Evolutionary conservation across 1,284 basidiomycete genomes (phyloP).

Genomic region (Tetrapyrgos nigripes): DNA sequence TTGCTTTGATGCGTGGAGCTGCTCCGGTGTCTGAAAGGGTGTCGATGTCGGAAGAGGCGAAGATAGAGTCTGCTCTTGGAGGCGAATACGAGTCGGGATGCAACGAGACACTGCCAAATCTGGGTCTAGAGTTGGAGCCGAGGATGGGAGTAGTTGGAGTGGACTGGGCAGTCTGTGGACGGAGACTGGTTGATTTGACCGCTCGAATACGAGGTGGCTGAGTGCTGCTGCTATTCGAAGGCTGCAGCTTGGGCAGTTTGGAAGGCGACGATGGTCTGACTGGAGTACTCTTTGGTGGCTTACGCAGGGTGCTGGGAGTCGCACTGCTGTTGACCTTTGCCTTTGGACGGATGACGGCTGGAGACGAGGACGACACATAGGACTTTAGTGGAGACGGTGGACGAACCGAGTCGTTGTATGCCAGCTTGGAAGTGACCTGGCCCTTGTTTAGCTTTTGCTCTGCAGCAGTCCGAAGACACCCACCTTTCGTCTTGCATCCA

Average conservation of each 20-base stretch:
- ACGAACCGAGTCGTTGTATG: slow-evolving; percentile 37
- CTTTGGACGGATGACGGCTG: slow-evolving; percentile 49
- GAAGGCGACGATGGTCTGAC: slow-evolving; percentile 14
- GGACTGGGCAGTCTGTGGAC: slow-evolving; percentile 34
- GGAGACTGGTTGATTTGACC: slow-evolving; percentile 10
- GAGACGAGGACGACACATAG: slow-evolving; percentile 37
- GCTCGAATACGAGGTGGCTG: slow-evolving; percentile 3
- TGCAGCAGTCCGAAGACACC: slow-evolving; percentile 14
- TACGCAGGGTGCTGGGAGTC: slow-evolving; percentile 26
- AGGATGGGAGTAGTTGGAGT: slow-evolving; percentile 30
- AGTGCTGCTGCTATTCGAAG: slow-evolving; percentile 4
- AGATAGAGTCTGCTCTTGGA: slow-evolving; percentile 14
- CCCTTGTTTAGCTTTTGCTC: background rate
- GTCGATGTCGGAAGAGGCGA: slow-evolving; percentile 17
- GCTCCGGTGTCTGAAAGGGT: slow-evolving; percentile 21
- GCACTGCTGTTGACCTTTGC: slow-evolving; percentile 68
- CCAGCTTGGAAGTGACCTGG: slow-evolving; percentile 15
- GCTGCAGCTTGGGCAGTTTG: slow-evolving; percentile 15
- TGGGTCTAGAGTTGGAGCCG: background rate
- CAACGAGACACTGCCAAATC: slow-evolving; percentile 7
- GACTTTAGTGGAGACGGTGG: slow-evolving; percentile 61
- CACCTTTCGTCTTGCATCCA: slow-evolving; percentile 49
- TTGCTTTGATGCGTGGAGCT: slow-evolving; percentile 57
- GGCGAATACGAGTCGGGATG: slow-evolving; percentile 32
- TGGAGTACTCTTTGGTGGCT: slow-evolving; percentile 8